Evolutionary conservation across 2,329 filamentous ascomycete species (phyloP), one percentile per base, ranked within the genome.

Genomic region (Colletotrichum liaoningense): DNA sequence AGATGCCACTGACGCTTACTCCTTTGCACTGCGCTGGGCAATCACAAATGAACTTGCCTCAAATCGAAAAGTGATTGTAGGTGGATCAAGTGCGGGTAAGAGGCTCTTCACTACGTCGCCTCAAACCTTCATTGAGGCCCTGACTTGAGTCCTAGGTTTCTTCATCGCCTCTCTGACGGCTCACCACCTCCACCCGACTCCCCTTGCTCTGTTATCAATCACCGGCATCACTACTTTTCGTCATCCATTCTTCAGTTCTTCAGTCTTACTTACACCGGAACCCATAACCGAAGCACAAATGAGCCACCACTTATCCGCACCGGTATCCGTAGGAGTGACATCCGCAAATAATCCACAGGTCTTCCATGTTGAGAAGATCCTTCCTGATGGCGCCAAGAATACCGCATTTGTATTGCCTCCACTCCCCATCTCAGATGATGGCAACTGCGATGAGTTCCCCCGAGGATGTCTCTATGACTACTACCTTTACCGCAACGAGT

Each of bases 241-340:
- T 28, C 82, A 83, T 62, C 70, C 66, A 5, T 83, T 83, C 76
- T 84, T 81, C 77, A 79, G 78, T 72, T 83, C 81, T 1, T 83
- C 81, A 8, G 74, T 73, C 0, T 77, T 80, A 2, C 74, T 80
- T 26, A 76, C 77, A 1, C 76, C 79, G 0, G 77, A 80, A 7
- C 79, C 78, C 19, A 78, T 82, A 30, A 33, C 65, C 1, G 76
- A 79, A 30, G 68, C 75, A 1, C 76, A 79, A 14, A 75, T 82
- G 60, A 75, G 71, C 3, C 67, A 75, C 1, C 73, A 76, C 64
- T 75, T 82, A 3, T 33, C 74, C 4, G 73, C 77, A 5, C 77
- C 79, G 0, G 62, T 79, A 1, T 73, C 77, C 7, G 75, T 80
- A 6, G 80, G 80, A 12, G 72, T 70, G 26, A 76, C 74, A 5